Conservation (phyloP, 805 yeast species). For the Ogataea dorogensis region DNA sequence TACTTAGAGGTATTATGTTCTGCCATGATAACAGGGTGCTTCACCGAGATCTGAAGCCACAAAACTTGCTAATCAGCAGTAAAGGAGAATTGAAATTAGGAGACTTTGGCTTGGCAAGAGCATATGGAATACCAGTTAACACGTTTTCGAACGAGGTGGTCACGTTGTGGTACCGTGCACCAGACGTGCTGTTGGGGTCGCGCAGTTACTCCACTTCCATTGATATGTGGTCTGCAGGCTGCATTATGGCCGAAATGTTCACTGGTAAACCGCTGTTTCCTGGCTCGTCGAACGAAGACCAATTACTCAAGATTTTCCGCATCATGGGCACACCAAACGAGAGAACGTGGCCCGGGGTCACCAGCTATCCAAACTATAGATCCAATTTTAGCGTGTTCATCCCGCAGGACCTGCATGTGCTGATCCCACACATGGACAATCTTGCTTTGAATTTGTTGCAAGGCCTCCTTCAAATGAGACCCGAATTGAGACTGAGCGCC, state of each 20-base stretch:
- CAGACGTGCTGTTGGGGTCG: constrained; percentile 92
- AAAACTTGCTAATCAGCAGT: constrained; percentile 80
- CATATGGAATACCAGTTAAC: constrained; percentile 96
- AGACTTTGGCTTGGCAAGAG: constrained; percentile 95
- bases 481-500: constrained; percentile 58
- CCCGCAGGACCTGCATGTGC: constrained; percentile 76
- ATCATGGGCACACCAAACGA: constrained; percentile 97
- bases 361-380: constrained; percentile 83
- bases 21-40: constrained; percentile 84
- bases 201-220: constrained; percentile 95
- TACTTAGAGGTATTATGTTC: constrained; percentile 83
- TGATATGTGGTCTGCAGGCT: constrained; percentile 98
- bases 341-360: constrained; percentile 95
- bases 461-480: constrained; percentile 58
- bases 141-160: constrained; percentile 98
- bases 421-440: constrained; percentile 68
- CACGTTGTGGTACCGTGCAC: constrained; percentile 97
- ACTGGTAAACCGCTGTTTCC: constrained; percentile 97
- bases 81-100: constrained; percentile 94
- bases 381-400: constrained; percentile 80
- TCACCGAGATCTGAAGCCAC: constrained; percentile 90
- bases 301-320: constrained; percentile 85
- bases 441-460: constrained; percentile 67
- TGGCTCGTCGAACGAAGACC: constrained; percentile 95
- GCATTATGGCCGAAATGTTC: constrained; percentile 97